Percentiles rank a stretch among this genome's conserved stretches.
Evolutionary conservation across 371 early-diverging fungal genomes (phyloP).

Genomic region (Aphelidium insulamus): DNA sequence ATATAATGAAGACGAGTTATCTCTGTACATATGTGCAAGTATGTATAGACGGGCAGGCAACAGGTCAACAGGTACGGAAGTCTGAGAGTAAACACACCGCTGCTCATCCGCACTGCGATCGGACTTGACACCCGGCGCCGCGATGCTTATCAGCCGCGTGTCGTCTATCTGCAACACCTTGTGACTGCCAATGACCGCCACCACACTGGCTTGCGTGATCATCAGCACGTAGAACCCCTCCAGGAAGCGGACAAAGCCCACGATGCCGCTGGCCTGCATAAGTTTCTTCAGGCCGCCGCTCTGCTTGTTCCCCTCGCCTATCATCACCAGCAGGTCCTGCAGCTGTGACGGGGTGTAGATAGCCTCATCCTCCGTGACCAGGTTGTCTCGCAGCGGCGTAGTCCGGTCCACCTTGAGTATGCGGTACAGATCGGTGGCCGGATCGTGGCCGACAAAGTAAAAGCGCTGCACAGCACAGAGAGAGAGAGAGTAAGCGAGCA

Average conservation of each 20-base stretch:
- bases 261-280: conserved; percentile 34
- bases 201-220: conserved; percentile 65
- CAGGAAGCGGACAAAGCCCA: conserved; percentile 75
- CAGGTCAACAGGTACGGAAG: not conserved
- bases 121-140: no score
- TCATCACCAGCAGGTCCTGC: conserved; percentile 46
- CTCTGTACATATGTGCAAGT: not conserved
- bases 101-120: no score
- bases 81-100: no score
- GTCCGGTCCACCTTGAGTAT: conserved; percentile 77
- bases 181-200: conserved; percentile 83
- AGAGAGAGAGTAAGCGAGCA: not conserved
- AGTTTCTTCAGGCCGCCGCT: conserved; percentile 55
- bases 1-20: not conserved
- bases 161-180: conserved; percentile 86
- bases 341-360: conserved; percentile 51
- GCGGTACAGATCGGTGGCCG: conserved; percentile 41
- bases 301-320: conserved; percentile 48
- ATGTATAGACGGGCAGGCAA: not conserved
- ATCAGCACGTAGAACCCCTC: conserved; percentile 79
- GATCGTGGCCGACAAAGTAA: conserved; percentile 62
- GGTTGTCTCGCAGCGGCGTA: conserved; percentile 27
- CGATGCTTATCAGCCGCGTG: conserved; percentile 49
- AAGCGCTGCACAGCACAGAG: conserved; percentile 20
- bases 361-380: conserved; percentile 14